A percentile compares a stretch with the other conserved stretches of the same genome.
Conservation (phyloP, 2,329 filamentous ascomycete species). For the Penicillium sp. region DNA sequence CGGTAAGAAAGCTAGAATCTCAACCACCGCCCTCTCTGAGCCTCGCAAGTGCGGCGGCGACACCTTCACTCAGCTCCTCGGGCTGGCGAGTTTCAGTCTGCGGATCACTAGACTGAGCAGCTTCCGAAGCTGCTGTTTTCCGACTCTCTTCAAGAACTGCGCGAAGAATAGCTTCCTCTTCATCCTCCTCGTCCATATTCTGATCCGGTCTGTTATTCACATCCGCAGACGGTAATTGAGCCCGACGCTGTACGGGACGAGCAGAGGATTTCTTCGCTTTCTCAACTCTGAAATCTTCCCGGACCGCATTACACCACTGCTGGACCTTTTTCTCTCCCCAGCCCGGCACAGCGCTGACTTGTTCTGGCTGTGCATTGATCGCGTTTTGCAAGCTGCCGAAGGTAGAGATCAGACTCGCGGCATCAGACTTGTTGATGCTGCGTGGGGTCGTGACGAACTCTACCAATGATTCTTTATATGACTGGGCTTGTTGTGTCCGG, state of each 20-base stretch:
- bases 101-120: neutral
- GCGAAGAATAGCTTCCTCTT: constrained; percentile 48
- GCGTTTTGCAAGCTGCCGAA: constrained; percentile 87
- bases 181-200: constrained; percentile 29
- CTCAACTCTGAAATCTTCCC: constrained; percentile 77
- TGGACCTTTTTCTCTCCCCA: constrained; percentile 96
- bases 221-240: constrained; percentile 15
- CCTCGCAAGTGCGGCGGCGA: constrained; percentile 57
- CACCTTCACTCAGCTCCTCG: constrained; percentile 53
- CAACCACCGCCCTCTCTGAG: constrained; percentile 43
- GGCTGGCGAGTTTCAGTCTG: neutral
- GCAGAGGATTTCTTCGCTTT: constrained; percentile 61
- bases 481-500: constrained; percentile 74
- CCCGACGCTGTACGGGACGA: constrained; percentile 26
- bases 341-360: constrained; percentile 76
- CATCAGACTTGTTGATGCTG: constrained; percentile 91
- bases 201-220: constrained; percentile 3
- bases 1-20: neutral
- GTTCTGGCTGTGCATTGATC: constrained; percentile 81
- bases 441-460: constrained; percentile 90
- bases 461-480: constrained; percentile 79
- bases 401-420: constrained; percentile 80
- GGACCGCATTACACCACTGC: constrained; percentile 74
- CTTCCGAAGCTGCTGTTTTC: constrained; percentile 18
- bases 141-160: constrained; percentile 29